Conservation (phyloP, 2,329 filamentous ascomycete genomes). For the Pseudogymnoascus destructans region DNA sequence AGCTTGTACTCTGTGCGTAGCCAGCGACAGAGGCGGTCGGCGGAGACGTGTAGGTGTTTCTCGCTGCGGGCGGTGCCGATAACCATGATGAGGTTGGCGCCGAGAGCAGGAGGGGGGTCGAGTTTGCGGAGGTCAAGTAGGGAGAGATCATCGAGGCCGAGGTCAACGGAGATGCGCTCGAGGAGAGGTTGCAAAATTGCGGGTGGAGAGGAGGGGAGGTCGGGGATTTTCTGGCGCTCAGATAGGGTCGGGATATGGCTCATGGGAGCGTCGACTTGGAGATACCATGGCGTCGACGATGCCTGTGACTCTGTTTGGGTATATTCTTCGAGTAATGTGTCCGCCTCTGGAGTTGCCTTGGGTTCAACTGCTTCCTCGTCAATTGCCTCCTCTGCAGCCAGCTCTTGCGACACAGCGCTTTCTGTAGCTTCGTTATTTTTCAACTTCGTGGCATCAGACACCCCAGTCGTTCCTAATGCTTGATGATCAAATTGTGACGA, state of each 20-base stretch:
- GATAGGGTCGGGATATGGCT: constrained; percentile 30
- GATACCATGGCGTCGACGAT: constrained; percentile 61
- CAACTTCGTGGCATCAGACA: neutral
- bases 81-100: constrained; percentile 82
- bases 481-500: neutral
- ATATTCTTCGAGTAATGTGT: neutral
- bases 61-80: constrained; percentile 84
- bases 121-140: constrained; percentile 73
- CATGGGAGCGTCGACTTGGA: constrained; percentile 49
- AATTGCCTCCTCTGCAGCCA: constrained; percentile 1
- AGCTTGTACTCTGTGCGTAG: constrained; percentile 60
- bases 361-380: constrained; percentile 15
- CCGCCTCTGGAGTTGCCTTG: constrained; percentile 11
- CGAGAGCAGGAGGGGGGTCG: constrained; percentile 76
- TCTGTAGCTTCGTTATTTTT: neutral
- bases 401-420: neutral
- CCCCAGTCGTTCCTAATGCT: neutral
- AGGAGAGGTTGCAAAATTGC: constrained; percentile 59
- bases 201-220: constrained; percentile 48
- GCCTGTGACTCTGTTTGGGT: neutral
- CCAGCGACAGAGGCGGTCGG: constrained; percentile 82
- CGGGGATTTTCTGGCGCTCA: constrained; percentile 44
- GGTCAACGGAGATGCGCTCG: constrained; percentile 66
- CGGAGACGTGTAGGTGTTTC: constrained; percentile 82
- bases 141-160: constrained; percentile 71